These are phyloP conservation scores for Panicum hallii DNA, from an alignment of 202 grass and related monocot genomes.

Conservation along the genomic window DNA sequence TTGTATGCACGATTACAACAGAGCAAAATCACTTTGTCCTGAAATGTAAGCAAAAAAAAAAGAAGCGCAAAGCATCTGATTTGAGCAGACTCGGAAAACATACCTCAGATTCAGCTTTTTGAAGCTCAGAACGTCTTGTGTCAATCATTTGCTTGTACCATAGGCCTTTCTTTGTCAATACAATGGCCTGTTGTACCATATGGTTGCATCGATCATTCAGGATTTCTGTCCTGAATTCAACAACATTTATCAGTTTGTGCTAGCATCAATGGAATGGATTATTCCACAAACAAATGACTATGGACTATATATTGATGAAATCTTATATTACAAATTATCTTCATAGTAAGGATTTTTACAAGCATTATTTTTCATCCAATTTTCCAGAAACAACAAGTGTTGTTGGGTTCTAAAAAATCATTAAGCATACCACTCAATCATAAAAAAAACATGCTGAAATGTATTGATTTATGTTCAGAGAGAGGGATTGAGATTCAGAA, in stretches of 20 bases:
- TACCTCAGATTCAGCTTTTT: conserved; percentile 90
- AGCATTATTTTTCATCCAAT: conserved; percentile 23
- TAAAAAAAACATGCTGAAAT: neutral
- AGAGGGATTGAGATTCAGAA: conserved; percentile 10
- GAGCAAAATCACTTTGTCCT: neutral
- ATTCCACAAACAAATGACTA: neutral
- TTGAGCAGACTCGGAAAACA: conserved; percentile 19
- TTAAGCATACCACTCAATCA: neutral
- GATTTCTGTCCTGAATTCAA: conserved; percentile 62
- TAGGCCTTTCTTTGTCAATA: conserved; percentile 76
- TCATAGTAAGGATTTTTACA: conserved; percentile 12
- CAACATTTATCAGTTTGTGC: conserved; percentile 40
- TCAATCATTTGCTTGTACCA: conserved; percentile 82
- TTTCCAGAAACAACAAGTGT: neutral
- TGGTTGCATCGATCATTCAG: conserved; percentile 63
- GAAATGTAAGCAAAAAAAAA: conserved; percentile 9
- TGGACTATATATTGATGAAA: neutral
- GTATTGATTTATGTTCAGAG: neutral
- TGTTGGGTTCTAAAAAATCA: conserved; percentile 12
- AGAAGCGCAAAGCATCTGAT: neutral
- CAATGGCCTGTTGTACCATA: conserved; percentile 62
- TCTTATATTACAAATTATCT: neutral
- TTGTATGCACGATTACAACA: conserved; percentile 18
- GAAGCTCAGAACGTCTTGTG: conserved; percentile 68
- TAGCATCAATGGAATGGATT: conserved; percentile 24